Conservation (phyloP, 2,329 filamentous ascomycete species). For the Penicillium hesseltinei region DNA sequence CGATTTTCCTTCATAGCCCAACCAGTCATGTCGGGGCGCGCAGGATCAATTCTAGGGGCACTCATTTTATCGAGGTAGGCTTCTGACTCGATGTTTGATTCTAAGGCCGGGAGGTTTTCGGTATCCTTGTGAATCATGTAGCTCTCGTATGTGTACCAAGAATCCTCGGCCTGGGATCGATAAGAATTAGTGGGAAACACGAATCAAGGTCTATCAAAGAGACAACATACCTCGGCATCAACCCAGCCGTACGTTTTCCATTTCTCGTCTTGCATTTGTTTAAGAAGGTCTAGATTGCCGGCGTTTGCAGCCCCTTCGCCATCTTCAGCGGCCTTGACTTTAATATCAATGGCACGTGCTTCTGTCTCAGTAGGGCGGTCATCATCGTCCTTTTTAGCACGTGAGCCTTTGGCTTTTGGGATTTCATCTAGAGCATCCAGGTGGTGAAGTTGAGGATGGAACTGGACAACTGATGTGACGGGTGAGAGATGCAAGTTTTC, state of each 20-base stretch:
- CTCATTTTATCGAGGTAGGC: conserved; percentile 64
- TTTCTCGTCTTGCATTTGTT: conserved; percentile 73
- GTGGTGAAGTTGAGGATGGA: conserved; percentile 90
- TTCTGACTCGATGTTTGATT: conserved; percentile 56
- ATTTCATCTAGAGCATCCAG: conserved; percentile 80
- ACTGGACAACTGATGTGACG: conserved; percentile 76
- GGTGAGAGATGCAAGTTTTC: conserved; percentile 85
- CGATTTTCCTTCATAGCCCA: conserved; percentile 47
- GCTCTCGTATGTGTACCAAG: conserved; percentile 73
- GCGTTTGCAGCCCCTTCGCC: conserved; percentile 62
- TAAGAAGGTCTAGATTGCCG: conserved; percentile 74
- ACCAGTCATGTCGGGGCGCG: conserved; percentile 43
- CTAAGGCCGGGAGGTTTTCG: conserved; percentile 48
- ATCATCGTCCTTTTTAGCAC: conserved; percentile 45
- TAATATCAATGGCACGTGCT: conserved; percentile 79
- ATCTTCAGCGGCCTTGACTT: conserved; percentile 73
- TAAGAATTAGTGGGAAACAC: conserved; percentile 14
- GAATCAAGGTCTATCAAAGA: neutral
- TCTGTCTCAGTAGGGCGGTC: conserved; percentile 50
- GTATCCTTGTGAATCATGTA: conserved; percentile 61
- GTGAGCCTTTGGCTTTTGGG: conserved; percentile 33
- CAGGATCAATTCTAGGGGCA: conserved; percentile 50
- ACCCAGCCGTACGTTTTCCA: conserved; percentile 78
- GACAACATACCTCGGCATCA: conserved; percentile 31
- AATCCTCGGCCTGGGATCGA: conserved; percentile 54